Percentiles rank a stretch among this genome's conserved stretches.
Evolutionary conservation across 345 rosid genomes (phyloP).

Genomic region (Salix viminalis): DNA sequence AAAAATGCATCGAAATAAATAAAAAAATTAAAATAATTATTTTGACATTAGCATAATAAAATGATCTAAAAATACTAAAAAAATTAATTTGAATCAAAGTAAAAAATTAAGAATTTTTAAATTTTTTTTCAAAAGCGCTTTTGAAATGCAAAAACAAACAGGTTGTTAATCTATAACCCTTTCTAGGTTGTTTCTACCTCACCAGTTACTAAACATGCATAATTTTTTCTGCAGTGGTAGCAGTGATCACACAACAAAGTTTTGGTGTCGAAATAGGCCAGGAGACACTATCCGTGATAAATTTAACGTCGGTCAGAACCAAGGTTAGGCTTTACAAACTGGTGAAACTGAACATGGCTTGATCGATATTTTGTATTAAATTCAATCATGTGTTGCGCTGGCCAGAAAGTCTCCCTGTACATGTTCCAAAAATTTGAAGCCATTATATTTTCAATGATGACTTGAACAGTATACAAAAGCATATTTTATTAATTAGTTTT

Average conservation of each 20-base stretch:
- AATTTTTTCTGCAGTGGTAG: constrained; percentile 74
- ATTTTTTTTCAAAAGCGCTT: too few relatives aligned
- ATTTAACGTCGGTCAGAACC: constrained; percentile 63
- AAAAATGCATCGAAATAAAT: too few relatives aligned
- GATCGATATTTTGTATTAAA: background rate
- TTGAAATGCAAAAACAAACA: too few relatives aligned
- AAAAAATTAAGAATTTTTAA: too few relatives aligned
- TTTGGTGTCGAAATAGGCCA: constrained; percentile 98
- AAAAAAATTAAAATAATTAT: too few relatives aligned
- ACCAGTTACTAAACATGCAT: constrained; percentile 17
- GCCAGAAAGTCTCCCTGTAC: background rate
- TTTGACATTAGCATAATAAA: too few relatives aligned
- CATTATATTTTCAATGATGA: background rate
- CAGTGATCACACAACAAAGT: constrained; percentile 90
- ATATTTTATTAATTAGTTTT: background rate
- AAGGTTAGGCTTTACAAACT: constrained; percentile 40
- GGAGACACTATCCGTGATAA: constrained; percentile 89
- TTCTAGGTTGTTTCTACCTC: constrained; percentile 5
- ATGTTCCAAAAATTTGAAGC: background rate
- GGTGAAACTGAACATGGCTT: background rate
- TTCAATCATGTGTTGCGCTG: background rate
- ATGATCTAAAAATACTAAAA: too few relatives aligned
- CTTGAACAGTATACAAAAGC: background rate
- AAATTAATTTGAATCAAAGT: too few relatives aligned
- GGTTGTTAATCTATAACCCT: background rate